Conservation (phyloP, 164 flowering plant genomes). For the Nymphaea colorata region DNA sequence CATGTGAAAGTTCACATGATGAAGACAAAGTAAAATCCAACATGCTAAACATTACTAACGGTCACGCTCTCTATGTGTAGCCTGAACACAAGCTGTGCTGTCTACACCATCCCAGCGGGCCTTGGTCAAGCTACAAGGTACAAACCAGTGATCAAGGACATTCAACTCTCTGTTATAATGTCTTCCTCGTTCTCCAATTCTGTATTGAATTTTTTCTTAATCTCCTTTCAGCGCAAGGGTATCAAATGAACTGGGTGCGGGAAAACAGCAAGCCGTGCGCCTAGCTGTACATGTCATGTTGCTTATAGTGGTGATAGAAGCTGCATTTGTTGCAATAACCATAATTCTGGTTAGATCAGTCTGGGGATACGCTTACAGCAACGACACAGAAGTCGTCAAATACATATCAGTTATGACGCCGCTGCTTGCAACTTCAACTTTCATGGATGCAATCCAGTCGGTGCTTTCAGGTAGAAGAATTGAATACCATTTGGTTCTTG, state of each 20-base stretch:
- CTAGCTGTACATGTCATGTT: slow-evolving; percentile 26
- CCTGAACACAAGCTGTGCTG: slow-evolving; percentile 12
- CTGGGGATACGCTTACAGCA: slow-evolving; percentile 38
- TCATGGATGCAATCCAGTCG: slow-evolving; percentile 28
- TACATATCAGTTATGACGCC: slow-evolving; percentile 32
- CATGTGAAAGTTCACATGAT: too few relatives aligned
- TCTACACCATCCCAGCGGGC: slow-evolving; percentile 21
- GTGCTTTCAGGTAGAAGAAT: slow-evolving; percentile 31
- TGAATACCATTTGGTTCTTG: too few relatives aligned
- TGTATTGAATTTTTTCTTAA: background rate
- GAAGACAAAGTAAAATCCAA: too few relatives aligned
- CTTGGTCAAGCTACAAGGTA: slow-evolving; percentile 20
- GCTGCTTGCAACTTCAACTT: slow-evolving; percentile 23
- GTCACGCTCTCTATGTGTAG: slow-evolving; percentile 3
- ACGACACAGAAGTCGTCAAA: slow-evolving; percentile 24
- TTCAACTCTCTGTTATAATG: background rate
- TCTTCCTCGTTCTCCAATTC: background rate
- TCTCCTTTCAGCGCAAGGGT: slow-evolving; percentile 32
- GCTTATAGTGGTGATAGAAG: slow-evolving; percentile 15
- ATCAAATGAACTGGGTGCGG: slow-evolving; percentile 57
- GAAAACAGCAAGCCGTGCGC: slow-evolving; percentile 21
- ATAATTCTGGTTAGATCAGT: slow-evolving; percentile 12
- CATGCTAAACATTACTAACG: background rate
- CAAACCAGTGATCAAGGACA: background rate
- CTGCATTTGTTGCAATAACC: slow-evolving; percentile 9